Evolutionary conservation across 228 moss, liverwort and hornwort genomes (phyloP).

Genomic region (Sphagnum fallax): DNA sequence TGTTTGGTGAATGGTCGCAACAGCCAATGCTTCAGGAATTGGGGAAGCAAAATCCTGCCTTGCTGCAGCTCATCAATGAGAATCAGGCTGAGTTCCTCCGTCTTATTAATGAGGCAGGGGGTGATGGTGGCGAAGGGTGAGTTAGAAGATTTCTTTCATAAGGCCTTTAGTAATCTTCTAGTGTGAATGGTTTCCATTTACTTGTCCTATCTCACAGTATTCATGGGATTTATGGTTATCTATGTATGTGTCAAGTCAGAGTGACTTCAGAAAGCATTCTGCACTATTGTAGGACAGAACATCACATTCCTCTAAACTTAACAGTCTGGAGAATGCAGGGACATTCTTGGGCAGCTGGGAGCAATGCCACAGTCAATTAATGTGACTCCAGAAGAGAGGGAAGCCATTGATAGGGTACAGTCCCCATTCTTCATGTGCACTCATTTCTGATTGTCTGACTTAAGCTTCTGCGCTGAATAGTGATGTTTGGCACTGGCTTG

Average conservation of each 20-base stretch:
- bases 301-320: too few relatives aligned
- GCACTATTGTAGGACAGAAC: too few relatives aligned
- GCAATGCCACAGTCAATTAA: constrained; percentile 70
- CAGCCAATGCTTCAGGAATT: constrained; percentile 85
- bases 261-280: too few relatives aligned
- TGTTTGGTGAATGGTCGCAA: neutral
- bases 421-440: constrained; percentile 47
- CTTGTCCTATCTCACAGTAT: neutral
- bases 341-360: constrained; percentile 58
- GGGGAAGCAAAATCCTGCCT: constrained; percentile 78
- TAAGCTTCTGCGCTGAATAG: neutral
- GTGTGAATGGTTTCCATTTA: neutral
- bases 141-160: neutral
- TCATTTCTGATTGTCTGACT: constrained; percentile 47
- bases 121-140: constrained; percentile 73
- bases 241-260: too few relatives aligned
- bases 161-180: too few relatives aligned
- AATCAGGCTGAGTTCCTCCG: constrained; percentile 84
- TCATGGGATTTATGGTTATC: too few relatives aligned
- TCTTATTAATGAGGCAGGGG: constrained; percentile 61
- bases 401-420: constrained; percentile 70
- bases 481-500: too few relatives aligned
- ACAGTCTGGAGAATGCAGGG: constrained; percentile 46
- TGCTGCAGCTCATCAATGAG: constrained; percentile 70
- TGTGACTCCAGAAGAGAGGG: constrained; percentile 69